Conservation (phyloP, 176 grass and related monocot genomes). For the Hordeum marinum region DNA sequence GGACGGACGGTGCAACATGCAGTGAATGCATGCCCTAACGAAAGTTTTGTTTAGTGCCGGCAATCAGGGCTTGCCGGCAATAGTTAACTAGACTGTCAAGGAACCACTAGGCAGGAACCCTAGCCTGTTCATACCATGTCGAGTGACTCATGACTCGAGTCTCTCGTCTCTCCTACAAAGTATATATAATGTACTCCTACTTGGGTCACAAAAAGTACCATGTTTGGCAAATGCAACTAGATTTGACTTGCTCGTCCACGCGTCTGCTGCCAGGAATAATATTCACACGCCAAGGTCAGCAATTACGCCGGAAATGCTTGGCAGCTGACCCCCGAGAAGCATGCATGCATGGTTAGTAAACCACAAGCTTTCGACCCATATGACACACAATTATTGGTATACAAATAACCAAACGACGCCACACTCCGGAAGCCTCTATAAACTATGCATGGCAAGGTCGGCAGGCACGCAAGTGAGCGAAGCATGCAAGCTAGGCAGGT, state of each 20-base stretch:
- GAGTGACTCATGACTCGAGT: neutral
- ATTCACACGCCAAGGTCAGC: constrained; percentile 7
- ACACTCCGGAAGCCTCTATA: neutral
- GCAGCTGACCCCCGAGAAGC: neutral
- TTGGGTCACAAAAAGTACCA: neutral
- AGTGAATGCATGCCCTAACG: neutral
- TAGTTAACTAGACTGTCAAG: neutral
- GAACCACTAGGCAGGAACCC: neutral
- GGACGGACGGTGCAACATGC: neutral
- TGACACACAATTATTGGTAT: too few species aligned
- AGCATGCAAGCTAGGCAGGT: neutral
- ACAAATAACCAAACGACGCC: neutral
- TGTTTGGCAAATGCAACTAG: constrained; percentile 6
- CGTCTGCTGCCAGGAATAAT: neutral
- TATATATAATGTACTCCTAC: neutral
- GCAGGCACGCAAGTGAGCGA: neutral
- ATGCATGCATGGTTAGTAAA: neutral
- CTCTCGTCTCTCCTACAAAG: neutral
- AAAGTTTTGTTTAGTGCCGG: neutral
- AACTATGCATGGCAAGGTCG: neutral
- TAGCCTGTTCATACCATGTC: constrained; percentile 25
- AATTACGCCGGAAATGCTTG: neutral
- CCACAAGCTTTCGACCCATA: constrained; percentile 10
- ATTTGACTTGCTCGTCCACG: constrained; percentile 10
- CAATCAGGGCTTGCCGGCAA: neutral